Base-by-base conservation (phyloP, 805 yeast species). In the Wickerhamomyces rabaulensis region DNA sequence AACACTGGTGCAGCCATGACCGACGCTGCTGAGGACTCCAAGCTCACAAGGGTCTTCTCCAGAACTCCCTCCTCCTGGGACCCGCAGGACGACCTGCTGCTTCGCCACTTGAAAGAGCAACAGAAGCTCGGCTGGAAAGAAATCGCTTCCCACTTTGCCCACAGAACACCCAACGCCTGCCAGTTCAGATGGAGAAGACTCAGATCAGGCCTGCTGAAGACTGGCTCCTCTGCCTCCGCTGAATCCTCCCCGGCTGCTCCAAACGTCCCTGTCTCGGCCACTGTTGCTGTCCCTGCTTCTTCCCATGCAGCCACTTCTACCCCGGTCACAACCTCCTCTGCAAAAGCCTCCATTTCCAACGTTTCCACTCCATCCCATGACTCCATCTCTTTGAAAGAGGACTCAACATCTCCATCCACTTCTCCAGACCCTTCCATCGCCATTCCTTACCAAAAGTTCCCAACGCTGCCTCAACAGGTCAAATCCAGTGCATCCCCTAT, bases 91-190 rank as follows among this genome's bases (percentile, higher is more conserved):
- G 95, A 87, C 58, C 67, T 79, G 45, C 60, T 86, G 23, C 66
- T 87, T 43, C 74, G 94, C 44, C 87, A 84, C 56, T 72, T 88
- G 58, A 88, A 88, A 65, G 96, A 88, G 62, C 80, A 81, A 51
- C 87, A 82, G 62, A 86, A 85, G 61, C 73, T 87, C 54, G 96
- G 96, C 1, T 88, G 96, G 96, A 81, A 88, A 63, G 95, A 88
- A 54, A 87, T 88, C 43, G 83, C 94, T 1, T 74, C 82, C 29
- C 86, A 84, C 58, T 88, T 88, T 64, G 75, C 79, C 39, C 84
- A 84, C 62, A 70, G 96, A 60, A 88, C 96, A 3, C 90, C 95
- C 33, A 88, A 87, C 61, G 95, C 95, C 2, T 87, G 95, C 57
- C 95, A 87, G 66, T 87, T 87, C 61, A 77, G 96, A 55, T 88